Evolutionary conservation across 495 filamentous ascomycete genomes (phyloP).

Genomic region (Friedmanniomyces simplex): DNA sequence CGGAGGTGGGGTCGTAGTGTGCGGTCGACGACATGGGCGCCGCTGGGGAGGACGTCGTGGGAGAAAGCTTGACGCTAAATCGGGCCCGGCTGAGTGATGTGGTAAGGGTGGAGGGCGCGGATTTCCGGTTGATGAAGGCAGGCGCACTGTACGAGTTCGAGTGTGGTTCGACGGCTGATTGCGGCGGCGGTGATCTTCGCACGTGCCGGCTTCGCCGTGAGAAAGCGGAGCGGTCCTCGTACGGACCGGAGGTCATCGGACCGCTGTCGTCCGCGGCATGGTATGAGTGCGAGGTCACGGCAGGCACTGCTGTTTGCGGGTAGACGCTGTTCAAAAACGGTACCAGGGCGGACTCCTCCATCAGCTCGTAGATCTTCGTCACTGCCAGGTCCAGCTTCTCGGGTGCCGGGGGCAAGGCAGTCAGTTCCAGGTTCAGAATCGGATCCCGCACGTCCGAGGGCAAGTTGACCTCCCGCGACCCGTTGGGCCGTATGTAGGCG

Average conservation of each 20-base stretch:
- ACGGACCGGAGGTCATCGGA: slow-evolving; percentile 13
- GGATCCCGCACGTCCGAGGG: slow-evolving; percentile 74
- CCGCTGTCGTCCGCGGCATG: slow-evolving; percentile 21
- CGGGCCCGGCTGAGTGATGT: slow-evolving; percentile 23
- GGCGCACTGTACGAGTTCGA: slow-evolving; percentile 13
- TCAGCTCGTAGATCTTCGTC: slow-evolving; percentile 81
- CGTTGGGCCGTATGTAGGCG: slow-evolving; percentile 69
- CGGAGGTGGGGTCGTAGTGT: slow-evolving; percentile 2
- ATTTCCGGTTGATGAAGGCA: slow-evolving; percentile 18
- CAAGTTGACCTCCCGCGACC: slow-evolving; percentile 86
- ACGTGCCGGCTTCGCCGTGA: slow-evolving; percentile 10
- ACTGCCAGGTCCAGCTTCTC: slow-evolving; percentile 79
- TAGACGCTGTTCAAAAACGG: slow-evolving; percentile 58
- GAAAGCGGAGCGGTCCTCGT: slow-evolving; percentile 22
- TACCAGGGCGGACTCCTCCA: slow-evolving; percentile 89
- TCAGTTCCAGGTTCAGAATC: slow-evolving; percentile 54
- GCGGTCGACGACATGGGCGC: background rate
- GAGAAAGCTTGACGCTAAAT: slow-evolving; percentile 16
- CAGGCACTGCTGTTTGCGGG: slow-evolving; percentile 23
- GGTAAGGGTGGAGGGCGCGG: slow-evolving; percentile 27
- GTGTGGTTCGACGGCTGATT: slow-evolving; percentile 13
- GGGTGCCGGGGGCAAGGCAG: slow-evolving; percentile 60
- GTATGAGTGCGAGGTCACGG: slow-evolving; percentile 13
- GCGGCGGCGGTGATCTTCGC: slow-evolving; percentile 17
- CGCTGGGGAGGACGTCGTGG: slow-evolving; percentile 8